Evolutionary conservation across 2,329 filamentous ascomycete genomes (phyloP).

Genomic region (Capronia americana): DNA sequence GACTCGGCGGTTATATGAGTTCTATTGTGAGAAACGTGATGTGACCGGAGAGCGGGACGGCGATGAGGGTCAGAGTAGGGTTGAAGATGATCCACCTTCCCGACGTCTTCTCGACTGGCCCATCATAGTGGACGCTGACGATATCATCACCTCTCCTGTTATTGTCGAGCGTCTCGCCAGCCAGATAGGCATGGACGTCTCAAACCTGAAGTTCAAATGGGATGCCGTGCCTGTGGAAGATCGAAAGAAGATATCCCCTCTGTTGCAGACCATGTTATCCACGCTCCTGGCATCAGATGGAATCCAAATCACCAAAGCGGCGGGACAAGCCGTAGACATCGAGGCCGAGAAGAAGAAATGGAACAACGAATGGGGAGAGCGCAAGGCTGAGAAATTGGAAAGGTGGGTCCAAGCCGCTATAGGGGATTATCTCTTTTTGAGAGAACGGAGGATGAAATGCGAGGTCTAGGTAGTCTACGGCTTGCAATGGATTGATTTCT

Average conservation of each 20-base stretch:
- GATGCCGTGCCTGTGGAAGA: background rate
- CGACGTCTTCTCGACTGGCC: background rate
- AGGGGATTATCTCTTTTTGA: background rate
- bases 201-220: background rate
- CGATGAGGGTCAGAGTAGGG: background rate
- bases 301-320: background rate
- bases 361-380: background rate
- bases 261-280: background rate
- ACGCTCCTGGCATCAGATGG: background rate
- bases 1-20: background rate
- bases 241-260: background rate
- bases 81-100: background rate
- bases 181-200: background rate
- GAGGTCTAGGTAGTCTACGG: background rate
- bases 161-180: background rate
- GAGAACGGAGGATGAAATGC: background rate
- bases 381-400: background rate
- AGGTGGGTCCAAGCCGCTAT: background rate
- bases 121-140: background rate
- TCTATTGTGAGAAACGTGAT: background rate
- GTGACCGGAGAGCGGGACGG: background rate
- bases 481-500: background rate
- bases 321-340: background rate
- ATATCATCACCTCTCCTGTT: background rate
- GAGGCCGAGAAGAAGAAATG: background rate